These are phyloP conservation scores for Coemansia asiatica DNA, from an alignment of 192 early-diverging fungal genomes.

Conservation along the genomic window DNA sequence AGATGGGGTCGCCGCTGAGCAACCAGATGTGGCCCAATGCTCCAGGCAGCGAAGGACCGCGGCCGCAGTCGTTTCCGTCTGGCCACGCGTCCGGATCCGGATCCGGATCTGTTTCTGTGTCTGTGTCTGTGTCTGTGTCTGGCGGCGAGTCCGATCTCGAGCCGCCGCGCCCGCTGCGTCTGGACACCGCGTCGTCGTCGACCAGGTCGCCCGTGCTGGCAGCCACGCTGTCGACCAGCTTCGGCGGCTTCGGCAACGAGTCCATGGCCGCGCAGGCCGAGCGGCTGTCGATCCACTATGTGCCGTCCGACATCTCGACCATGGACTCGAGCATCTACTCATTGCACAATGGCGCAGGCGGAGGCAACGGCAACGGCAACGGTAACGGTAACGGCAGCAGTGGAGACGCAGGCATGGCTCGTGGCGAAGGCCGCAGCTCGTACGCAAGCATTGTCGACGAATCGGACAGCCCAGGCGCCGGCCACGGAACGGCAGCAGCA, in stretches of 20 bases:
- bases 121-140: too few species aligned
- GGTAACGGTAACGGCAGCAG: conserved; percentile 26
- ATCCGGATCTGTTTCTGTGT: too few species aligned
- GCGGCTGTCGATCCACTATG: conserved; percentile 31
- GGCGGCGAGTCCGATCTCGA: conserved; percentile 6
- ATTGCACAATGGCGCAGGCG: conserved; percentile 40
- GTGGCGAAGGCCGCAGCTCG: conserved; percentile 37
- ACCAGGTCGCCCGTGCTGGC: conserved; percentile 28
- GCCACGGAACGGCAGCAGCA: not conserved
- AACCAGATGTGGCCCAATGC: conserved; percentile 40
- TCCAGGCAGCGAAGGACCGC: not conserved
- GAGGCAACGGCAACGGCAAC: conserved; percentile 16
- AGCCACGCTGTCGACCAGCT: conserved; percentile 50
- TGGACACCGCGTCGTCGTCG: conserved; percentile 4
- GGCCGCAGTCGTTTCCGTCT: conserved; percentile 1
- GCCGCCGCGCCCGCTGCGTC: conserved; percentile 2
- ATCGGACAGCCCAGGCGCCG: not conserved
- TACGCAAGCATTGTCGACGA: conserved; percentile 28
- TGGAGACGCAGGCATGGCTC: too few species aligned
- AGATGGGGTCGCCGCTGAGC: conserved; percentile 44
- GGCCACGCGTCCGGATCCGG: conserved; percentile 1
- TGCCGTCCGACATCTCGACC: conserved; percentile 50
- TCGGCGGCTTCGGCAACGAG: conserved; percentile 17
- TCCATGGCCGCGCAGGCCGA: conserved; percentile 27
- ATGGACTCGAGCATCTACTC: conserved; percentile 56